Conservation (phyloP, 1,284 basidiomycete species). For the Ganoderma boninense region DNA sequence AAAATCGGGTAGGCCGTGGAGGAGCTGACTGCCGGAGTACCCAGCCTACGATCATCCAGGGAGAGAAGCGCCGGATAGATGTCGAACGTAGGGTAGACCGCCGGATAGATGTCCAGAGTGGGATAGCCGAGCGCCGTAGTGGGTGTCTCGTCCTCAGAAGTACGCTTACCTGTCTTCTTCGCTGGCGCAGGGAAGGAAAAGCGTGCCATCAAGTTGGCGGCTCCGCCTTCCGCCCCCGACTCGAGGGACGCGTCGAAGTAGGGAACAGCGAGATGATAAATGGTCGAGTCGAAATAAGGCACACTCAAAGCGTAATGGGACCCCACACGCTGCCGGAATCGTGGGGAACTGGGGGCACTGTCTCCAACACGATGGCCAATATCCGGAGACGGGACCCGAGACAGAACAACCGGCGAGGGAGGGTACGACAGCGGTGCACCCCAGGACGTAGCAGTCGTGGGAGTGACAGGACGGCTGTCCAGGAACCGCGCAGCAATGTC, state of each 20-base stretch:
- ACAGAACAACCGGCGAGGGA: constrained; percentile 46
- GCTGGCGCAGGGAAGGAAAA: constrained; percentile 35
- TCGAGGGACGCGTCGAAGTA: constrained; percentile 33
- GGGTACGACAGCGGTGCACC: constrained; percentile 54
- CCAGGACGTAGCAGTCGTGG: constrained; percentile 55
- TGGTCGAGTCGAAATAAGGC: not conserved
- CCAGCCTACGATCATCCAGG: constrained; percentile 20
- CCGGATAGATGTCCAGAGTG: constrained; percentile 44
- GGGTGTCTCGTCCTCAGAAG: constrained; percentile 10
- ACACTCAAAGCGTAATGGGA: not conserved
- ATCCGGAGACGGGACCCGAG: constrained; percentile 33
- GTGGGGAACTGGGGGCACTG: constrained; percentile 27
- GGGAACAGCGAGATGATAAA: constrained; percentile 30
- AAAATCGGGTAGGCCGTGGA: constrained; percentile 41
- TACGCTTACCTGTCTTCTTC: not conserved
- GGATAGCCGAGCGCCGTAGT: constrained; percentile 34
- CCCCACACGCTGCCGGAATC: constrained; percentile 8
- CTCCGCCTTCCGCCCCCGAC: not conserved
- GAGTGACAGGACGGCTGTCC: constrained; percentile 48
- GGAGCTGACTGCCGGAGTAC: constrained; percentile 14
- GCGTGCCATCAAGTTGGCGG: constrained; percentile 21
- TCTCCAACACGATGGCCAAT: constrained; percentile 29
- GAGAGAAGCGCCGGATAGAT: constrained; percentile 34
- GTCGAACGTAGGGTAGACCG: constrained; percentile 49
- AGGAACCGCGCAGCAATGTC: constrained; percentile 51